These are phyloP conservation scores for Septoria petroselini DNA, from an alignment of 2,329 filamentous ascomycete species.

Conservation along the genomic window DNA sequence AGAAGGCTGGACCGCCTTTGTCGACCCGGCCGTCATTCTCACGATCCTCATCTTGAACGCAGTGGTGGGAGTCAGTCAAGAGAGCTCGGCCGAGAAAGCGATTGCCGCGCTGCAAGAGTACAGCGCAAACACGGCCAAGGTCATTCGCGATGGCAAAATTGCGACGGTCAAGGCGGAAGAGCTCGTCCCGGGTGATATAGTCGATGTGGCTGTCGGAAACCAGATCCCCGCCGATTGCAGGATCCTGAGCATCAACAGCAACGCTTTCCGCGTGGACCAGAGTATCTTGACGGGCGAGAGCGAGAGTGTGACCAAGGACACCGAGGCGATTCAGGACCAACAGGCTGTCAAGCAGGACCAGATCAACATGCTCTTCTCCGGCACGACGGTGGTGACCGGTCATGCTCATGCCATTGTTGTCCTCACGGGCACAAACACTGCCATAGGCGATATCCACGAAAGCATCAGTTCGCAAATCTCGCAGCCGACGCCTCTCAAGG, in stretches of 20 bases:
- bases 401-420: constrained; percentile 89
- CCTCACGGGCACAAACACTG: constrained; percentile 82
- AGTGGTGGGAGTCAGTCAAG: constrained; percentile 95
- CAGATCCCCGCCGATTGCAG: constrained; percentile 94
- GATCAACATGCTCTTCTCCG: constrained; percentile 96
- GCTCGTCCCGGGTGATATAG: constrained; percentile 87
- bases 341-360: constrained; percentile 96
- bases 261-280: constrained; percentile 95
- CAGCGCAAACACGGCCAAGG: constrained; percentile 95
- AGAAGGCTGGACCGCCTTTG: constrained; percentile 94
- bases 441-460: constrained; percentile 98
- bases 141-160: constrained; percentile 77
- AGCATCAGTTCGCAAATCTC: constrained; percentile 98
- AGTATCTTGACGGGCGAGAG: constrained; percentile 96
- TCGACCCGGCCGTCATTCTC: constrained; percentile 92
- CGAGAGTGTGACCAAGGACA: constrained; percentile 90
- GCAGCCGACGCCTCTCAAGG: constrained; percentile 92
- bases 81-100: constrained; percentile 97
- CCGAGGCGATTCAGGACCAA: constrained; percentile 64
- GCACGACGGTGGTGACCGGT: constrained; percentile 93
- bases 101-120: constrained; percentile 98
- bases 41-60: constrained; percentile 96
- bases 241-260: constrained; percentile 85
- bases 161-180: constrained; percentile 92
- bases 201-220: constrained; percentile 84